These are phyloP conservation scores for Colletotrichum sojae DNA, from an alignment of 2,329 filamentous ascomycete species.

Conservation along the genomic window DNA sequence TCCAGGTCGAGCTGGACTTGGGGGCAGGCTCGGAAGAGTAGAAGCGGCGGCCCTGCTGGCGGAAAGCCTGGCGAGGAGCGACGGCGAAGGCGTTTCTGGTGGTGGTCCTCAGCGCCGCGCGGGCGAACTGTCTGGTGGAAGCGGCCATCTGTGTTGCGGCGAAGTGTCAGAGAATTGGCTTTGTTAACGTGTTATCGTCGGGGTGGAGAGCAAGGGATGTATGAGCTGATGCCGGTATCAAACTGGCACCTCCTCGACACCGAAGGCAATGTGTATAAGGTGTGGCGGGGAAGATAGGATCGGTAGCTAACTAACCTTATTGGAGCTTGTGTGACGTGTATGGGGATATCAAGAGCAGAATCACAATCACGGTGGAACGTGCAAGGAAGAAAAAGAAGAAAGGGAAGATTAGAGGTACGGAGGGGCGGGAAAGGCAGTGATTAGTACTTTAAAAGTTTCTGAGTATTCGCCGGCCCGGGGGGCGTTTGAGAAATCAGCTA, in stretches of 20 bases:
- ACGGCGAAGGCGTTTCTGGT: slow-evolving; percentile 72
- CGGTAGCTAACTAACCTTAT: slow-evolving; percentile 25
- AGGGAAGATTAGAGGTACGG: slow-evolving; percentile 1
- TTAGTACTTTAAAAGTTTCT: slow-evolving; percentile 10
- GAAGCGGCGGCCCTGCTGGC: slow-evolving; percentile 80
- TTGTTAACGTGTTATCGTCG: not conserved
- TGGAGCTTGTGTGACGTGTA: slow-evolving; percentile 16
- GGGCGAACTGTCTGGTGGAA: slow-evolving; percentile 62
- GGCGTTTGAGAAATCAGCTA: slow-evolving; percentile 34
- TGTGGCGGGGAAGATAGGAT: not conserved
- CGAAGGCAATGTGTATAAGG: slow-evolving; percentile 25
- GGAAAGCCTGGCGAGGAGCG: slow-evolving; percentile 77
- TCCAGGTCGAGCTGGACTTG: slow-evolving; percentile 63
- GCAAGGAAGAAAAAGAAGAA: not conserved
- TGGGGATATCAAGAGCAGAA: slow-evolving; percentile 7
- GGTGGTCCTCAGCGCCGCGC: slow-evolving; percentile 71
- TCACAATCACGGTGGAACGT: slow-evolving; percentile 21
- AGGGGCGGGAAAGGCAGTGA: slow-evolving; percentile 12
- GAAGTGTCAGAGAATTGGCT: not conserved
- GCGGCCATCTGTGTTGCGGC: slow-evolving; percentile 30
- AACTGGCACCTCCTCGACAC: slow-evolving; percentile 19
- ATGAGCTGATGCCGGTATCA: slow-evolving; percentile 12
- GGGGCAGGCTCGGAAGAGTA: slow-evolving; percentile 79
- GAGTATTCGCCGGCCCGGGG: slow-evolving; percentile 31
- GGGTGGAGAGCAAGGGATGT: not conserved